Conservation (phyloP, 768 basidiomycete genomes). For the Clitopilus hobsonii region DNA sequence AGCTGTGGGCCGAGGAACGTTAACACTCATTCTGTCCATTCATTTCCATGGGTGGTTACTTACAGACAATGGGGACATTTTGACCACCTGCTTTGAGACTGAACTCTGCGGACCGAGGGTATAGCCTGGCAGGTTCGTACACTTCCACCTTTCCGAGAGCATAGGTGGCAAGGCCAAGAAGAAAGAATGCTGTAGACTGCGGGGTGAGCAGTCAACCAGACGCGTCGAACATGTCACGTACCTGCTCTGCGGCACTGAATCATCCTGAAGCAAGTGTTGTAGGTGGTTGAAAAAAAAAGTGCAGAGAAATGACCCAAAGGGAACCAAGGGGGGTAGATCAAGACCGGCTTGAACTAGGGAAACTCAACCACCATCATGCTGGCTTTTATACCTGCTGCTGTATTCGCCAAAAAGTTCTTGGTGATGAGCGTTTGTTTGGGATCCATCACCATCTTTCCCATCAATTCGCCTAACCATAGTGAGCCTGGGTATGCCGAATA, state of each 20-base stretch:
- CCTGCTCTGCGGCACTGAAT: conserved; percentile 12
- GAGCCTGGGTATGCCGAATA: too few relatives aligned
- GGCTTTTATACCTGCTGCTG: conserved; percentile 3
- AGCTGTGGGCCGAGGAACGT: background rate
- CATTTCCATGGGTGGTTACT: background rate
- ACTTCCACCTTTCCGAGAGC: conserved; percentile 8
- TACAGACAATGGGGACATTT: conserved; percentile 10
- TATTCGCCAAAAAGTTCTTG: background rate
- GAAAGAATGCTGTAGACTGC: conserved; percentile 5
- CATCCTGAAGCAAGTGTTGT: conserved; percentile 7
- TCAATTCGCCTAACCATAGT: background rate
- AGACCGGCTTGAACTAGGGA: conserved; percentile 13
- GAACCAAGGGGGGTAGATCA: conserved; percentile 4
- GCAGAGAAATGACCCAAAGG: background rate
- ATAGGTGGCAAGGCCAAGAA: conserved; percentile 6
- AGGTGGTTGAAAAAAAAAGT: background rate
- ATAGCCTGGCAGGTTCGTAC: conserved; percentile 8
- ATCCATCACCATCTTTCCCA: background rate
- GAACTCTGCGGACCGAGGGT: conserved; percentile 7
- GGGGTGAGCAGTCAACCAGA: background rate
- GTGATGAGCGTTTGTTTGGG: background rate
- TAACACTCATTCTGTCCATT: background rate
- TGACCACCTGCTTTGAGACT: conserved; percentile 8
- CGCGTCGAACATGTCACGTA: background rate
- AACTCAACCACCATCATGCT: background rate